Conservation (phyloP, 495 filamentous ascomycete species). For the Hyaloscypha finlandica region DNA sequence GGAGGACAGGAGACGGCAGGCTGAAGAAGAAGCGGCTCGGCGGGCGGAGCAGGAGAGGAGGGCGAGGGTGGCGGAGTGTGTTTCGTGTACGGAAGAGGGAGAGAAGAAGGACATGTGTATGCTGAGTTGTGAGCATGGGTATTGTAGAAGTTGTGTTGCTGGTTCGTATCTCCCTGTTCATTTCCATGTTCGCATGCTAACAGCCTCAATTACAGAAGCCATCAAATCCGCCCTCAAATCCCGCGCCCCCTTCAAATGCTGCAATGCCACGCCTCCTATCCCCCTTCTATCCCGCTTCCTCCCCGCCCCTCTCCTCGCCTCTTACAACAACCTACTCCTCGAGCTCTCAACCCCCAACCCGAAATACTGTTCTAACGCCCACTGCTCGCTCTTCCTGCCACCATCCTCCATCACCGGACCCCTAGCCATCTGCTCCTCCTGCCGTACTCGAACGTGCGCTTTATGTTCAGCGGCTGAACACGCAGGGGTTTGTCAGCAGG, state of each 20-base stretch:
- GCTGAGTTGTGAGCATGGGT: slow-evolving; percentile 8
- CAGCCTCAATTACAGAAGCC: slow-evolving; percentile 9
- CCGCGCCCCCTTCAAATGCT: slow-evolving; percentile 17
- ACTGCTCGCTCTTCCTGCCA: slow-evolving; percentile 12
- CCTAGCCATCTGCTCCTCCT: slow-evolving; percentile 16
- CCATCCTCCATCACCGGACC: slow-evolving; percentile 11
- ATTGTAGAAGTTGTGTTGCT: slow-evolving; percentile 7
- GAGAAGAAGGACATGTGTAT: slow-evolving; percentile 4
- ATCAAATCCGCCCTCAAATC: slow-evolving; percentile 13
- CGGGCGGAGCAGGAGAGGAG: slow-evolving; percentile 13
- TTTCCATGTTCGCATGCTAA: not conserved
- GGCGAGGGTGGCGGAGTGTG: slow-evolving; percentile 1
- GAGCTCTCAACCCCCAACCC: slow-evolving; percentile 21
- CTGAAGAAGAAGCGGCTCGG: not conserved
- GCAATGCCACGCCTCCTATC: not conserved
- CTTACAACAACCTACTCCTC: not conserved
- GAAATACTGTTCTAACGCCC: slow-evolving; percentile 8
- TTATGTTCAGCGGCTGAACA: slow-evolving; percentile 11
- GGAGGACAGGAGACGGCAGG: slow-evolving; percentile 9
- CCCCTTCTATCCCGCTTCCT: not conserved
- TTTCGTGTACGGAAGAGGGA: slow-evolving; percentile 9
- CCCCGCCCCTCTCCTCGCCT: not conserved
- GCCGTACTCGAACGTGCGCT: slow-evolving; percentile 13
- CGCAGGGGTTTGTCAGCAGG: slow-evolving; percentile 28
- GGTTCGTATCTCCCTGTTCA: slow-evolving; percentile 1